Base-by-base conservation (phyloP, 2,329 filamentous ascomycete species). In the Bipolaris bicolor region DNA sequence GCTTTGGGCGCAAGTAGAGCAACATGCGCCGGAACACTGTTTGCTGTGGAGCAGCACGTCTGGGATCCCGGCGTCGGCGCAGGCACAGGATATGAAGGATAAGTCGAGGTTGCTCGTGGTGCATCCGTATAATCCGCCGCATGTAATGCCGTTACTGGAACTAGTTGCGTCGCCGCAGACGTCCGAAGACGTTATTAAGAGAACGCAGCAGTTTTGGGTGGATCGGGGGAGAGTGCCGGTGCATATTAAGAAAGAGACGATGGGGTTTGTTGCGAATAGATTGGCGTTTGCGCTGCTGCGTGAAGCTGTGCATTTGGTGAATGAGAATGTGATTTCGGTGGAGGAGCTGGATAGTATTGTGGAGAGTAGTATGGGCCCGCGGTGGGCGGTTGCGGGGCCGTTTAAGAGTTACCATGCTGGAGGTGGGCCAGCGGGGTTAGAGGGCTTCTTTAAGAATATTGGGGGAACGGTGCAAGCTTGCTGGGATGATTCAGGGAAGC, bases 41-140 rank as follows among this genome's bases (percentile, higher is more conserved):
- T 76, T 86, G 16, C 73, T 87, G 48, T 87, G 84, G 84, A 84
- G 80, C 36, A 83, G 80, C 52, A 87, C 85, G 0, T 83, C 80
- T 1, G 85, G 85, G 0, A 86, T 87, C 26, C 79, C 82, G 0
- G 83, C 84, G 0, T 84, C 81, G 0, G 72, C 71, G 22, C 84
- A 87, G 61, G 72, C 71, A 7, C 55, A 58, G 15, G 61, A 75
- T 3, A 81, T 83, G 79, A 63, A 71, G 20, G 76, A 82, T 7
- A 63, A 70, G 29, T 54, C 68, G n/a, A 73, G 84, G 1, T 67
- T 88, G 2, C 60, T 87, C 0, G 81, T 87, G 1, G 83, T 85
- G 3, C 86, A 87, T 67, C 85, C 85, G 0, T 88, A 84, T 69
- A 87, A 87, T 52, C 86, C 85, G 20, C 85, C 85, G 1, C 84